A percentile compares a stretch with the other conserved stretches of the same genome.
Conservation (phyloP, 805 yeast species). For the Metschnikowia arizonensis region DNA sequence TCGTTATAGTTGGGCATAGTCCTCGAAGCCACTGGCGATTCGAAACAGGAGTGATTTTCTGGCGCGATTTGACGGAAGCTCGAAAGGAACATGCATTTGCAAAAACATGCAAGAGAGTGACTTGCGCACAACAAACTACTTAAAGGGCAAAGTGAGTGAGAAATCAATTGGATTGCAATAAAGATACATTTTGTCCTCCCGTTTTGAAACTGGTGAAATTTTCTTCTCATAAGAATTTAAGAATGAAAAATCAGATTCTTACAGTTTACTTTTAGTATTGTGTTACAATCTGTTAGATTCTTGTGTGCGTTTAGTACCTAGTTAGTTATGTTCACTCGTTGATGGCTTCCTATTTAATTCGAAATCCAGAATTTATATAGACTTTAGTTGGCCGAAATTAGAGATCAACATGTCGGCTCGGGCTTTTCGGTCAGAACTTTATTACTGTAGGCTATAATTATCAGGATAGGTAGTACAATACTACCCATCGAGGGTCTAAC, state of each 20-base stretch:
- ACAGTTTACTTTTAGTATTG: not conserved
- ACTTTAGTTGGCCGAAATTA: too few relatives aligned
- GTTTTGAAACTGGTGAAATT: not conserved
- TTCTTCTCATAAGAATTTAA: not conserved
- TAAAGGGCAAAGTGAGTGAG: not conserved
- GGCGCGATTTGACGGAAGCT: conserved; percentile 5
- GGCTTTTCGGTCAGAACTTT: too few relatives aligned
- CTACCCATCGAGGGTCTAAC: too few relatives aligned
- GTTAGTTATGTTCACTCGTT: too few relatives aligned
- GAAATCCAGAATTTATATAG: too few relatives aligned
- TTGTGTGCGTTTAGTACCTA: too few relatives aligned
- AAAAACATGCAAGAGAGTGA: not conserved
- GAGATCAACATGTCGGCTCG: too few relatives aligned
- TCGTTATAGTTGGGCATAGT: conserved; percentile 8
- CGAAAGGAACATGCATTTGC: not conserved
- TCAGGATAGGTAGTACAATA: too few relatives aligned
- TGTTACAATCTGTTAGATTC: too few relatives aligned
- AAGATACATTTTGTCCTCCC: not conserved
- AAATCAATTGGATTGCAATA: not conserved
- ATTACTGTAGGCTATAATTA: too few relatives aligned
- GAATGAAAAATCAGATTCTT: not conserved
- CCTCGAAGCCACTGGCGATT: conserved; percentile 1
- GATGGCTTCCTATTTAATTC: too few relatives aligned
- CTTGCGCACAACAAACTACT: conserved; percentile 1
- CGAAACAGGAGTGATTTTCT: not conserved